Evolutionary conservation across 129 eudicot species (phyloP), one percentile per base, ranked within the genome.

Genomic region (Dittrichia graveolens): DNA sequence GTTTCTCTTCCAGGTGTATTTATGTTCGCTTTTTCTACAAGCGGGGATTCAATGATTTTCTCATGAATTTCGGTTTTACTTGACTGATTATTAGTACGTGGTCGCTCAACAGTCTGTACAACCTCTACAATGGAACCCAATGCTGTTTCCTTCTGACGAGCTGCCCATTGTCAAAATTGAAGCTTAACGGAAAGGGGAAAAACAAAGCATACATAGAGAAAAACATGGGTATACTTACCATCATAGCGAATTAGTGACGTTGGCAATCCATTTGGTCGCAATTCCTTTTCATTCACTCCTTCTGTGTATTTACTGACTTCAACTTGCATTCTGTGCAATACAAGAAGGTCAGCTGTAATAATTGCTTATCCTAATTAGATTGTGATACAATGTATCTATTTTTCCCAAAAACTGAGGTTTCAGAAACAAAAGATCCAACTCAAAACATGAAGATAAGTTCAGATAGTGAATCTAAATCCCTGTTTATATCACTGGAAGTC

Each of bases 251-350:
- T 95, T 47, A 95, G 81, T 19, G 99, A 95, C 67, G 75, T 84
- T 15, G 99, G 96, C 84, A 95, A 75, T 43, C 99, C 99, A 82
- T 95, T 95, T 69, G 99, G 99, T 63, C 99, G 76, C 39, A 91
- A 43, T 72, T 82, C 89, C 79, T 88, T 90, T 8, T 95, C 99
- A 73, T 72, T 80, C 57, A 83, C 82, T 16, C 99, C 99, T 83
- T 95, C 99, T 38, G 99, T 95, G 79, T 86, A 95, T 69, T 91
- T 95, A 80, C 97, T 95, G 54, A 95, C 99, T 80, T 95, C 99
- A 49, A 95, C 99, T 91, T 95, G 99, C 99, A 95, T 95, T 84
- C 99, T 95, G 90, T 57, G 53, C 72, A 63, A 48, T 35, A 61
- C 67, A 43, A 11, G 43, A 58, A 11, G 49, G 8, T 13, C 73